Base-by-base conservation (phyloP, 2,329 filamentous ascomycete genomes). In the Colletotrichum acutatum region DNA sequence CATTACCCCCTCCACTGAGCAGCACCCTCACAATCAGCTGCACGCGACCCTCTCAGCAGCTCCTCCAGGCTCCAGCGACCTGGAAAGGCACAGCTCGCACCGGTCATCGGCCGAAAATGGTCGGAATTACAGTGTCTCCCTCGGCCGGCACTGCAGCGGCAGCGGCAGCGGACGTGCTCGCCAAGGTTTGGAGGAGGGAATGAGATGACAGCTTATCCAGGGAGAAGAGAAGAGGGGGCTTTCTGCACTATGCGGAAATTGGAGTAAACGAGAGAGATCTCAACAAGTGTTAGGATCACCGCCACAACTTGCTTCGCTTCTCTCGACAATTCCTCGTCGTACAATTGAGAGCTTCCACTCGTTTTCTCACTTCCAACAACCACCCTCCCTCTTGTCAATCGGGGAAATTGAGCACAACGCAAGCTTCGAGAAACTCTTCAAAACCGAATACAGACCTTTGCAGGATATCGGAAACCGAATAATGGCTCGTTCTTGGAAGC, bases 401-500 rank as follows among this genome's bases (percentile, higher is more conserved):
- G 37, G 14, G 4, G 5, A 42, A 16, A 19, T 42, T 19, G 37
- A 42, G 16, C 37, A 6, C 46, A 16, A 12, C 30, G n/a, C n/a
- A n/a, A n/a, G n/a, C n/a, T n/a, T 63, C 49, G 66, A 34, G 19
- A 34, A 54, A 19, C 26, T 22, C 8, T 32, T 12, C 42, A 60
- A 54, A 16, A 58, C 12, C 19, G 34, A 46, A n/a, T 63, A 34
- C 19, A 24, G 8, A 57, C 3, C 54, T n/a, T 54, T n/a, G 9
- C 8, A 14, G 54, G 24, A n/a, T 4, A 28, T 32, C 14, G 22
- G n/a, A 1, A 34, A 19, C 3, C n/a, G n/a, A 24, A 4, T 11
- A 57, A 74, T 74, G 71, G 71, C 68, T 59, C 68, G 71, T 30
- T 68, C 57, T 28, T 72, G 61, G 42, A 74, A 68, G 68, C 62